phyloP scores from a whole-genome alignment of 2,329 filamentous ascomycete species.

The Fusarium setosum region DNA sequence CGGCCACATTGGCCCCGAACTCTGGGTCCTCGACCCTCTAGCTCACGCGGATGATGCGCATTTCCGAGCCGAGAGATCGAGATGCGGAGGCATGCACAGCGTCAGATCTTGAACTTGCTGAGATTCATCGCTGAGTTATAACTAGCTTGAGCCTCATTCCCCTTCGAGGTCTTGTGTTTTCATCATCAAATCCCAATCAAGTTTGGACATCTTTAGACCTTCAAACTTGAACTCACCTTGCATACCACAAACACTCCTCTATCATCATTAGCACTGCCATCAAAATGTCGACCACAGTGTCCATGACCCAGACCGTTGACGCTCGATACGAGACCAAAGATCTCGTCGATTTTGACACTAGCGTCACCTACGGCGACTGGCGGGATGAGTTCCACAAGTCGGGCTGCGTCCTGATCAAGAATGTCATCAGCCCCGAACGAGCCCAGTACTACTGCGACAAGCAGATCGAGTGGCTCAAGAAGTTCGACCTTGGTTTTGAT shows the following conservation, averaged over 20 bases:
- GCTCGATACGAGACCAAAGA: conserved; percentile 38
- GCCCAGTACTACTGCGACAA: conserved; percentile 39
- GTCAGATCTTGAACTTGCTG: conserved; percentile 1
- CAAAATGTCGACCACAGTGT: conserved; percentile 25
- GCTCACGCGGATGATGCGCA: neutral
- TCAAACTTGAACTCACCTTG: neutral
- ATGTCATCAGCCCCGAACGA: conserved; percentile 34
- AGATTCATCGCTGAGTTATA: conserved; percentile 19
- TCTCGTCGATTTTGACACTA: conserved; percentile 35
- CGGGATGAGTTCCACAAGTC: conserved; percentile 38
- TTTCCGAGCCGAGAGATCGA: neutral
- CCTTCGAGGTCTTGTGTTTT: conserved; percentile 12
- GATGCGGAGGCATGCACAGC: neutral
- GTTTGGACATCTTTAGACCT: neutral
- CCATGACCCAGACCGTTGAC: conserved; percentile 33
- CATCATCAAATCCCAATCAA: conserved; percentile 16
- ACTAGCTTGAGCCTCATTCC: conserved; percentile 33
- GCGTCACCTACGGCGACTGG: conserved; percentile 34
- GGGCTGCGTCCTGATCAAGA: conserved; percentile 40
- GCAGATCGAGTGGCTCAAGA: conserved; percentile 40
- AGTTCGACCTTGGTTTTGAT: conserved; percentile 37
- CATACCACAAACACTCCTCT: no score
- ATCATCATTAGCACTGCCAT: neutral
- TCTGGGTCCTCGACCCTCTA: neutral
- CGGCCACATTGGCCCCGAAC: neutral